Percentiles rank a stretch among this genome's conserved stretches.
Conservation (phyloP, 768 basidiomycete genomes). For the Russula virescens region DNA sequence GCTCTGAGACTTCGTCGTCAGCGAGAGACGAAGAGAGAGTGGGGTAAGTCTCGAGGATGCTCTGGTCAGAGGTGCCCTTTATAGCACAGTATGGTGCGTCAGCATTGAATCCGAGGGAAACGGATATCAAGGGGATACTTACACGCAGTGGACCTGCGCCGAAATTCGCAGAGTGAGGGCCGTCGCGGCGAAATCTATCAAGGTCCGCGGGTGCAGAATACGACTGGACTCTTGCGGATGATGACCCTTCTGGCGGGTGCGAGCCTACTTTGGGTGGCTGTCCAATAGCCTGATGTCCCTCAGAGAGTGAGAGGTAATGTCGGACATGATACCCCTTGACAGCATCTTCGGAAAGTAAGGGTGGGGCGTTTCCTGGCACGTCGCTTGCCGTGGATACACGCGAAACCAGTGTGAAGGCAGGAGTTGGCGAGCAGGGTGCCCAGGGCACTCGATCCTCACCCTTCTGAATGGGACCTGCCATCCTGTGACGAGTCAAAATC, state of each 20-base stretch:
- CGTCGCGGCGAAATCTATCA: constrained; percentile 33
- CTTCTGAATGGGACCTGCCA: constrained; percentile 58
- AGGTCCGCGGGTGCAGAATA: constrained; percentile 51
- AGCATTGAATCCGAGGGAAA: constrained; percentile 37
- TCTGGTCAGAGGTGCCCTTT: constrained; percentile 19
- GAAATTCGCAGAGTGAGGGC: constrained; percentile 27
- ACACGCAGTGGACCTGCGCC: constrained; percentile 28
- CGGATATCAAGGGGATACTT: constrained; percentile 7
- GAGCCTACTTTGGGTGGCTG: constrained; percentile 37
- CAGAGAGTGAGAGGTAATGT: constrained; percentile 33
- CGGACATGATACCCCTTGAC: not conserved
- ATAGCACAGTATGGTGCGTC: constrained; percentile 37
- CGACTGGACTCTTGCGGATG: not conserved
- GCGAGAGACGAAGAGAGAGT: not conserved
- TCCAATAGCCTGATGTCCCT: constrained; percentile 37
- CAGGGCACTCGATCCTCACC: constrained; percentile 51
- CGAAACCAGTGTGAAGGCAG: not conserved
- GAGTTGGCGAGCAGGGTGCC: constrained; percentile 33
- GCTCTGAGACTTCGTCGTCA: not conserved
- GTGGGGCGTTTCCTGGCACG: not conserved
- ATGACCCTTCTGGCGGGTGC: not conserved
- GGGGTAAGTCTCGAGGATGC: not conserved
- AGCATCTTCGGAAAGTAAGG: constrained; percentile 10
- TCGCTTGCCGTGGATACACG: not conserved
- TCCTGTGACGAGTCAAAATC: constrained; percentile 38